Evolutionary conservation across 352 stramenopile genomes (phyloP).

Genomic region (Pythium utonaiense): DNA sequence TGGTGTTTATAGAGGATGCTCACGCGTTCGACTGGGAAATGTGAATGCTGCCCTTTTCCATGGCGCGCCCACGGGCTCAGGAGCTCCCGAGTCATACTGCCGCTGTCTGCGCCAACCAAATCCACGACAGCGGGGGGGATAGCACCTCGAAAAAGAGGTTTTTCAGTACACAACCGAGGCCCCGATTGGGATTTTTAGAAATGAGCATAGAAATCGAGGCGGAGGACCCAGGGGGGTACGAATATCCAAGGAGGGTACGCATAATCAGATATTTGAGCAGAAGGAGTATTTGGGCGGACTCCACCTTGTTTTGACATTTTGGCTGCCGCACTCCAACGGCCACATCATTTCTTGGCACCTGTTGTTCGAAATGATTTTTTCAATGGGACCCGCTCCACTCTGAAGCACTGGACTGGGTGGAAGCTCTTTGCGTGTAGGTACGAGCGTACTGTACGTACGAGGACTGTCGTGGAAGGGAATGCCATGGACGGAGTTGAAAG

Average conservation of each 20-base stretch:
- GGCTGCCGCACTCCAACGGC: too few relatives aligned
- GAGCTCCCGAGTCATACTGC: not conserved
- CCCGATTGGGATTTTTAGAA: not conserved
- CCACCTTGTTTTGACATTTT: not conserved
- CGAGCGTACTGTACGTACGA: too few relatives aligned
- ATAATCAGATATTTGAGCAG: too few relatives aligned
- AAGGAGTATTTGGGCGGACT: too few relatives aligned
- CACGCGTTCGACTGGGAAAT: slow-evolving; percentile 29
- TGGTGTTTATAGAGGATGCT: slow-evolving; percentile 91
- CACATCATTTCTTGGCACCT: too few relatives aligned
- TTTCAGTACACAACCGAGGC: too few relatives aligned
- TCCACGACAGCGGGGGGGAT: not conserved
- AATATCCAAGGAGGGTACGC: not conserved
- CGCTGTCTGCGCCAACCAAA: slow-evolving; percentile 23
- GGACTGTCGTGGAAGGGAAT: too few relatives aligned
- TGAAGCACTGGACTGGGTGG: too few relatives aligned
- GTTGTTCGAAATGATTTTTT: too few relatives aligned
- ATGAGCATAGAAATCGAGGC: not conserved
- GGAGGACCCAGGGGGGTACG: not conserved
- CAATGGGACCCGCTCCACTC: too few relatives aligned
- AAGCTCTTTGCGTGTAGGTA: too few relatives aligned
- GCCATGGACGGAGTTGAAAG: too few relatives aligned
- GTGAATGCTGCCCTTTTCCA: not conserved
- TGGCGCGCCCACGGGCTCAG: not conserved
- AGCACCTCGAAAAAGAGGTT: slow-evolving; percentile 14